phyloP scores from a whole-genome alignment of 2,329 filamentous ascomycete species.

The Botrytis cinerea region DNA sequence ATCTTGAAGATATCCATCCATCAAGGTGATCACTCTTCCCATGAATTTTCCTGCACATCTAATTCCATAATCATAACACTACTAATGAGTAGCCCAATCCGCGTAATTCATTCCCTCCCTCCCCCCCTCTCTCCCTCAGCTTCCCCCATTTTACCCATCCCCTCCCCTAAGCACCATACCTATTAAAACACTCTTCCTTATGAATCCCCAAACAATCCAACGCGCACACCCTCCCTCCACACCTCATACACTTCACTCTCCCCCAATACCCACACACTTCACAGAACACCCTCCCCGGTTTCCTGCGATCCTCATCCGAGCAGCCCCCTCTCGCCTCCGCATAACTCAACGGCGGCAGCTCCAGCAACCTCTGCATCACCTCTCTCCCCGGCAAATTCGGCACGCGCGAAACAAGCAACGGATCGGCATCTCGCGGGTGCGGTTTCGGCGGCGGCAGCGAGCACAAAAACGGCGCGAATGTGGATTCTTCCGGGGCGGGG shows the following conservation, averaged over 20 bases:
- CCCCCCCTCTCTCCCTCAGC: not conserved
- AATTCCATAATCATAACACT: too few relatives aligned
- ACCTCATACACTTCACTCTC: conserved; percentile 72
- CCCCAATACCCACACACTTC: conserved; percentile 84
- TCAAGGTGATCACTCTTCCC: not conserved
- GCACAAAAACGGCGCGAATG: conserved; percentile 40
- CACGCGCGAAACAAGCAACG: conserved; percentile 59
- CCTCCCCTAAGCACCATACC: conserved; percentile 52
- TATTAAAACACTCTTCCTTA: conserved; percentile 68
- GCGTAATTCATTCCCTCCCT: too few relatives aligned
- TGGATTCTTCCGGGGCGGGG: conserved; percentile 42
- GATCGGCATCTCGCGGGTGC: conserved; percentile 55
- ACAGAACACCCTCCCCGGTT: conserved; percentile 68
- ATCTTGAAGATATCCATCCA: not conserved
- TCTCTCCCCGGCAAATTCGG: conserved; percentile 59
- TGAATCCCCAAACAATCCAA: conserved; percentile 73
- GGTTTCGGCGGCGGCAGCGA: conserved; percentile 30
- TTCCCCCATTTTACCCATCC: not conserved
- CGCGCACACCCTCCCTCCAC: conserved; percentile 75
- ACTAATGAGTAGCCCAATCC: too few relatives aligned
- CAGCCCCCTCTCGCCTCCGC: conserved; percentile 58
- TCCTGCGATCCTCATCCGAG: conserved; percentile 47
- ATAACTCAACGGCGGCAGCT: conserved; percentile 67
- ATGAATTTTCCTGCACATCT: not conserved
- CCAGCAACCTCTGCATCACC: conserved; percentile 65